Evolutionary conservation across 2,329 filamentous ascomycete genomes (phyloP).

Genomic region (Colletotrichum chlorophyti): DNA sequence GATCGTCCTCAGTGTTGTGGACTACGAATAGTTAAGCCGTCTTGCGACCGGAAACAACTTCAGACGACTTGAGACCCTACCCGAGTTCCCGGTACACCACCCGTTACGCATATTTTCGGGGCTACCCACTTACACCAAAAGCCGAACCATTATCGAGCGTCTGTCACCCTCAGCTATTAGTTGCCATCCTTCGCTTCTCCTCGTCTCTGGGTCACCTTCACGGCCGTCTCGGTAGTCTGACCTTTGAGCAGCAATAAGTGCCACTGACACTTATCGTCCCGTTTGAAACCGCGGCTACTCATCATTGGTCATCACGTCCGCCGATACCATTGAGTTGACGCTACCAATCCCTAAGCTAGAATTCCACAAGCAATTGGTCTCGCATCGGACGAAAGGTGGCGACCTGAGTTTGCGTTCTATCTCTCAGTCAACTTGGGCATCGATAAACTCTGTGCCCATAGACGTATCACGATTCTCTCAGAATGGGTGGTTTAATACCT

Average conservation of each 20-base stretch:
- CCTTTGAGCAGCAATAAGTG: background rate
- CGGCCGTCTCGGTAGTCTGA: background rate
- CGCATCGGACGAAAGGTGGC: slow-evolving; percentile 26
- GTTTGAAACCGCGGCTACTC: background rate
- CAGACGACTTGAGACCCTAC: slow-evolving; percentile 29
- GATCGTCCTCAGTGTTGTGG: slow-evolving; percentile 17
- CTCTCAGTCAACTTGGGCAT: background rate
- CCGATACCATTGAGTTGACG: background rate
- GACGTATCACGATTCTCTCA: slow-evolving; percentile 7
- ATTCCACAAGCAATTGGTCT: slow-evolving; percentile 6
- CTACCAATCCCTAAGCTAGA: background rate
- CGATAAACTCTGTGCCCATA: background rate
- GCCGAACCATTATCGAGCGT: slow-evolving; percentile 1
- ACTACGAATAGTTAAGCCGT: background rate
- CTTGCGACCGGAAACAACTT: slow-evolving; percentile 1
- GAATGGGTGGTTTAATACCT: slow-evolving; percentile 41
- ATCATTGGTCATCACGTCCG: background rate
- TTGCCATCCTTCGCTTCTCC: background rate
- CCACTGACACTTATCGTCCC: background rate
- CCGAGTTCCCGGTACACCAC: slow-evolving; percentile 21
- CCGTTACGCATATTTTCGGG: slow-evolving; percentile 13
- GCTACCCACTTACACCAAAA: slow-evolving; percentile 11
- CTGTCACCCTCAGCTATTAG: background rate
- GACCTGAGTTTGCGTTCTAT: slow-evolving; percentile 1
- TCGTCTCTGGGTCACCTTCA: background rate